These are phyloP conservation scores for Trametes cubensis DNA, from an alignment of 768 basidiomycete species.

Conservation along the genomic window DNA sequence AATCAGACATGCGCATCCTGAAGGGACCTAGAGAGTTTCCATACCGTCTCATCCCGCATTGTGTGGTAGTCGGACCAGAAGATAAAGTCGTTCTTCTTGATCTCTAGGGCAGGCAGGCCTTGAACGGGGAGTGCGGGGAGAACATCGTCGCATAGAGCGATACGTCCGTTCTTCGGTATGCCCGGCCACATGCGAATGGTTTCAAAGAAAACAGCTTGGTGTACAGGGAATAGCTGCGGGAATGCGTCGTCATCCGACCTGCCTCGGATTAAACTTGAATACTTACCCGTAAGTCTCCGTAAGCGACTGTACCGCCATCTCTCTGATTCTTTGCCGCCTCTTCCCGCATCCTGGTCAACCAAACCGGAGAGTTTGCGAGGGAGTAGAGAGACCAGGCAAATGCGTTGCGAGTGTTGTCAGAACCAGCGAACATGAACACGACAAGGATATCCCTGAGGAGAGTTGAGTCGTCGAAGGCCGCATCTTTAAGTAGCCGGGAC, in stretches of 20 bases:
- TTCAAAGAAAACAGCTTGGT: constrained; percentile 25
- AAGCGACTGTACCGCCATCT: background rate
- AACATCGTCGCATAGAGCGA: background rate
- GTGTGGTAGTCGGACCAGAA: constrained; percentile 13
- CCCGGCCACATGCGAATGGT: background rate
- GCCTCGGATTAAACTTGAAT: background rate
- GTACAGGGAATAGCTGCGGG: constrained; percentile 21
- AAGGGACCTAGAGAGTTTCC: background rate
- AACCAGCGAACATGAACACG: constrained; percentile 23
- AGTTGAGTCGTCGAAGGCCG: constrained; percentile 6
- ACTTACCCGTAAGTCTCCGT: background rate
- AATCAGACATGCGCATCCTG: background rate
- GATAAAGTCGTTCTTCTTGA: constrained; percentile 8
- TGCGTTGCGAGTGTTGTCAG: constrained; percentile 22
- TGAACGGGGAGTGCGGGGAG: background rate
- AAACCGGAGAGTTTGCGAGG: constrained; percentile 15
- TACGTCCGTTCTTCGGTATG: background rate
- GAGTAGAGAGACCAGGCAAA: constrained; percentile 24
- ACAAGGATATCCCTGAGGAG: constrained; percentile 21
- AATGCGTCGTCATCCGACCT: background rate
- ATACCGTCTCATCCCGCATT: background rate
- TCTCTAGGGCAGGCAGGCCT: background rate
- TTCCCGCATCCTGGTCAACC: constrained; percentile 18
- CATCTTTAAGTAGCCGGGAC: constrained; percentile 4
- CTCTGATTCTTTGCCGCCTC: constrained; percentile 10